Evolutionary conservation across 1,139 yeast species (phyloP), one percentile per base, ranked within the genome.

Genomic region (Diutina sp.): DNA sequence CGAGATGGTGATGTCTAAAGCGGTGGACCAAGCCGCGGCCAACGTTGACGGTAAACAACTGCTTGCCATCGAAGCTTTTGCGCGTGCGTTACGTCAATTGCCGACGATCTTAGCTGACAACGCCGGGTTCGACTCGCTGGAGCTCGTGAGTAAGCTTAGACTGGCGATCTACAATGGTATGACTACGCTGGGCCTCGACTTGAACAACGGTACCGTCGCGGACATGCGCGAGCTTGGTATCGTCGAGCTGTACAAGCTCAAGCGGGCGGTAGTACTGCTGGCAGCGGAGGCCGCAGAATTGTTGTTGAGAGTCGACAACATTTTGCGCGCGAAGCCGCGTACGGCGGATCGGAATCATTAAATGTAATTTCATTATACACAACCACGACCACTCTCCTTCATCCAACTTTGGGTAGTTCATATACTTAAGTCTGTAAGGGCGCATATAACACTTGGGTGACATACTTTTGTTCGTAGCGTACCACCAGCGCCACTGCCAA

Each of bases 201-300:
- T 93, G 65, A 85, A 88, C 65, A 78, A 78, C 51, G 99, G 99
- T 58, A 76, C 72, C 52, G 84, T 93, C 60, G 96, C 90, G 25
- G 98, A 93, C 69, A 93, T 93, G 96, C 83, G 96, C 69, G 96
- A 90, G 62, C 72, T 86, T 64, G 99, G 99, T 28, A 82, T 91
- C 64, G 90, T 93, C 53, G 99, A 93, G 72, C 85, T 95, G 60
- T 93, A 80, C 73, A 93, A 90, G 72, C 79, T 93, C 69, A 93
- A 93, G 73, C 80, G 83, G 61, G 96, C 98, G 1, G 99, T 95
- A 38, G 98, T 93, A n/a, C 82, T 91, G 11, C 86, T 95, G 57
- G 99, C 99, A 7, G 79, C 97, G 21, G 99, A 93, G 73, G 99
- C 99, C 48, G 96, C 98, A 6, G 98, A 93, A 73, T 93, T 95